Conservation (phyloP, 2,329 filamentous ascomycete species). For the Cordyceps fumosorosea region DNA sequence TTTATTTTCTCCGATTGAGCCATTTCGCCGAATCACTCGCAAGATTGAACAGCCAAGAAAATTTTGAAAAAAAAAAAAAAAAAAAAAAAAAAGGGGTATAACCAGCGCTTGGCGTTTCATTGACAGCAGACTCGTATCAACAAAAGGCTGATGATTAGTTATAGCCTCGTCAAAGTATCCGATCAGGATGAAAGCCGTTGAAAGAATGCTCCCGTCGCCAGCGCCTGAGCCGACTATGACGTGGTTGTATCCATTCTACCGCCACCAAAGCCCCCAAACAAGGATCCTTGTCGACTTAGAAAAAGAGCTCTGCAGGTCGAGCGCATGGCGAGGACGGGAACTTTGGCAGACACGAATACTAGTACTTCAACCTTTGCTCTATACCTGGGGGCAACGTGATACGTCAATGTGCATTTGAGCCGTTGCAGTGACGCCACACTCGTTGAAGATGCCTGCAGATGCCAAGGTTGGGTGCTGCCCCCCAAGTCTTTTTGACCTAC, state of each 20-base stretch:
- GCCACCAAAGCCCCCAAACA: neutral
- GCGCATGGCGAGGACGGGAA: neutral
- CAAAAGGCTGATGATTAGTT: neutral
- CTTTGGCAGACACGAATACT: neutral
- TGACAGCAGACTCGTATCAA: neutral
- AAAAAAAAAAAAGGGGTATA: neutral
- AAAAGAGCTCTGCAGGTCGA: neutral
- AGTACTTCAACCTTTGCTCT: neutral
- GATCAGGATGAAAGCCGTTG: neutral
- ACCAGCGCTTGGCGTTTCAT: neutral
- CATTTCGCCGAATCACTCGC: neutral
- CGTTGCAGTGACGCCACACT: conserved; percentile 5
- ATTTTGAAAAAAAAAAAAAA: too few species aligned
- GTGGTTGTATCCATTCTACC: neutral
- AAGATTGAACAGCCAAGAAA: too few species aligned
- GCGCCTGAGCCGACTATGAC: conserved; percentile 8
- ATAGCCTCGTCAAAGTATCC: neutral
- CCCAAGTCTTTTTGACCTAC: neutral
- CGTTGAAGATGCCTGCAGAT: conserved; percentile 1
- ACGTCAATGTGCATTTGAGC: neutral
- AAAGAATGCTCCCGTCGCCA: neutral
- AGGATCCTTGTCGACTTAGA: neutral
- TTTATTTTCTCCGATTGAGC: neutral
- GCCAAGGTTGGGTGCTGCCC: neutral
- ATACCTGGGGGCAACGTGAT: neutral